Base-by-base conservation (phyloP, 1,139 yeast genomes). In the Candida dubliniensis region DNA sequence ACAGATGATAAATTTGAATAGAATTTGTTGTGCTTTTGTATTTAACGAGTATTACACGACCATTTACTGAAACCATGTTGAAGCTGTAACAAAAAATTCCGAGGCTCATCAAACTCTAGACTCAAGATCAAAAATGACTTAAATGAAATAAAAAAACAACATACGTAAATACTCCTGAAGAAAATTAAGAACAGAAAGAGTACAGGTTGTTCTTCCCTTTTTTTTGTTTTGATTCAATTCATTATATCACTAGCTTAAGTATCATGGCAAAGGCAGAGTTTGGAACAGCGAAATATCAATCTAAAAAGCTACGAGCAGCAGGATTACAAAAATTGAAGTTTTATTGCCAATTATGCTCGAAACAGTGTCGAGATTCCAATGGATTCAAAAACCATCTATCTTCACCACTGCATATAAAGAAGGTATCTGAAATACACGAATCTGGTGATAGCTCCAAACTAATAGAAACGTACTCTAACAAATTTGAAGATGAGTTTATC, bases 281-380 rank as follows among this genome's bases (percentile, higher is more conserved):
- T 35, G 96, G 96, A 5, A 78, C 90, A 2, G 95, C 96, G n/a
- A 88, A 87, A 60, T 82, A 81, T 60, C 71, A 85, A 47, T 77
- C 93, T 34, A 89, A 87, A 56, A 83, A 84, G 60, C 77, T 87
- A 71, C 87, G 89, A 64, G 81, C 91, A 14, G 74, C 81, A 34
- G 98, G 98, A 7, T 79, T 91, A 13, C 97, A 91, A 63, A 84
- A 87, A 58, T 77, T 95, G 41, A 77, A 81, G 51, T 93, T 80
- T 74, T 93, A 90, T 63, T 93, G 99, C 62, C 99, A 93, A 62
- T 77, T 88, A 2, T 93, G 99, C 58, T 79, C 77, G 57, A 89
- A 91, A 58, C 99, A 93, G 66, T 91, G 98, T 61, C 72, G 98
- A 44, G 99, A 95, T 61, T 93, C 87, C 51, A 93, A 93, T 64